These are phyloP conservation scores for Colletotrichum liaoningense DNA, from an alignment of 2,329 filamentous ascomycete species.

Conservation along the genomic window DNA sequence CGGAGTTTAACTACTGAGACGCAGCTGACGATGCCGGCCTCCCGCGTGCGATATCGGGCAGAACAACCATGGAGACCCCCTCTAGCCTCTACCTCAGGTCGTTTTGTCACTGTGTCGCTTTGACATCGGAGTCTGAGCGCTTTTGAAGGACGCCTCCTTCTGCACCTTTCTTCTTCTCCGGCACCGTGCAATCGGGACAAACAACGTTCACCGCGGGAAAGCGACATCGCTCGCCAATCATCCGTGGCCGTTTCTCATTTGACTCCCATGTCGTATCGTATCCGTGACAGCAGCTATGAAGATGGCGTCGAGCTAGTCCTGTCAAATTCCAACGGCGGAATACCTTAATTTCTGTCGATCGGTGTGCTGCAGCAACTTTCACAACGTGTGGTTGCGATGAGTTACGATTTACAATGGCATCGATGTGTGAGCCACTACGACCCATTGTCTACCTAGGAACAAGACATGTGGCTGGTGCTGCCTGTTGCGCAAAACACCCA, in stretches of 20 bases:
- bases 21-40: not conserved
- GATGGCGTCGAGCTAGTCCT: not conserved
- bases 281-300: not conserved
- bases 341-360: not conserved
- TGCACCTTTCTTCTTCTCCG: not conserved
- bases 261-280: not conserved
- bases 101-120: not conserved
- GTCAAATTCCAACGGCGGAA: conserved; percentile 5
- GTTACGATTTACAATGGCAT: not conserved
- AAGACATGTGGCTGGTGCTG: not conserved
- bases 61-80: not conserved
- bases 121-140: not conserved
- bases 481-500: not conserved
- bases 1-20: not conserved
- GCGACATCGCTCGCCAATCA: not conserved
- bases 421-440: not conserved
- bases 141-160: not conserved
- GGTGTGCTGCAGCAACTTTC: not conserved
- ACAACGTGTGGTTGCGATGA: not conserved
- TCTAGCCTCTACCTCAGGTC: not conserved
- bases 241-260: not conserved
- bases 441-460: not conserved
- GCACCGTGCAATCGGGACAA: not conserved
- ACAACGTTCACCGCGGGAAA: not conserved
- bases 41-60: conserved; percentile 3